phyloP scores from a whole-genome alignment of 1,139 yeast species.

The Debaryomyces sp. region DNA sequence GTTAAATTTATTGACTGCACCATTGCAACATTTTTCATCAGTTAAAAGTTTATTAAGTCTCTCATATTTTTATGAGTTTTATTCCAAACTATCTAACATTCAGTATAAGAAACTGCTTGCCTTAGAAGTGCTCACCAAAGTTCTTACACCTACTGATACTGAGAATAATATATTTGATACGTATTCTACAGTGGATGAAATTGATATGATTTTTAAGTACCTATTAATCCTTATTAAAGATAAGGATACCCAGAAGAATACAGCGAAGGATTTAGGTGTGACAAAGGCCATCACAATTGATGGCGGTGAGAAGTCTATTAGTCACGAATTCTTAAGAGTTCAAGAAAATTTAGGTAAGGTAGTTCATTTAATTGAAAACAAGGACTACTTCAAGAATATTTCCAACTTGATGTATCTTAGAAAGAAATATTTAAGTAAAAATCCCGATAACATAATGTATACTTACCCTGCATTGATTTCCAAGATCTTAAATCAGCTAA shows the following conservation, averaged over 20 bases:
- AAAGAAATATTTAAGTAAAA: constrained; percentile 57
- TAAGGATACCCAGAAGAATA: constrained; percentile 27
- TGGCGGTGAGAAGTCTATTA: constrained; percentile 33
- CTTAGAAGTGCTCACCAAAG: constrained; percentile 43
- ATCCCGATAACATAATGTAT: constrained; percentile 55
- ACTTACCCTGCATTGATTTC: constrained; percentile 79
- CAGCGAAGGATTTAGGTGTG: constrained; percentile 43
- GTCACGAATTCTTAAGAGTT: constrained; percentile 48
- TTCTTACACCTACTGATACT: constrained; percentile 21
- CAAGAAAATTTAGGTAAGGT: constrained; percentile 73
- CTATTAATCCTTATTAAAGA: constrained; percentile 41
- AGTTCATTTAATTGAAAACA: constrained; percentile 60
- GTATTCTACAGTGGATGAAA: constrained; percentile 32
- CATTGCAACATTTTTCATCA: constrained; percentile 49
- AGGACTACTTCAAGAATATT: constrained; percentile 54
- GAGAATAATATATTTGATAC: constrained; percentile 18
- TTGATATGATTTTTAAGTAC: constrained; percentile 49
- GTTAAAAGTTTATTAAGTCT: constrained; percentile 33
- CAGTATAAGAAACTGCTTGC: constrained; percentile 43
- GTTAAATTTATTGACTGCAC: constrained; percentile 57
- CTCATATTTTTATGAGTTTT: constrained; percentile 46
- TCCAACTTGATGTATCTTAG: constrained; percentile 59
- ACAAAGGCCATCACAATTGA: constrained; percentile 34
- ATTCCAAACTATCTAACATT: constrained; percentile 34
- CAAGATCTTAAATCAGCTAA: constrained; percentile 59